Conservation (phyloP, 352 stramenopile genomes). For the Globisporangium splendens region DNA sequence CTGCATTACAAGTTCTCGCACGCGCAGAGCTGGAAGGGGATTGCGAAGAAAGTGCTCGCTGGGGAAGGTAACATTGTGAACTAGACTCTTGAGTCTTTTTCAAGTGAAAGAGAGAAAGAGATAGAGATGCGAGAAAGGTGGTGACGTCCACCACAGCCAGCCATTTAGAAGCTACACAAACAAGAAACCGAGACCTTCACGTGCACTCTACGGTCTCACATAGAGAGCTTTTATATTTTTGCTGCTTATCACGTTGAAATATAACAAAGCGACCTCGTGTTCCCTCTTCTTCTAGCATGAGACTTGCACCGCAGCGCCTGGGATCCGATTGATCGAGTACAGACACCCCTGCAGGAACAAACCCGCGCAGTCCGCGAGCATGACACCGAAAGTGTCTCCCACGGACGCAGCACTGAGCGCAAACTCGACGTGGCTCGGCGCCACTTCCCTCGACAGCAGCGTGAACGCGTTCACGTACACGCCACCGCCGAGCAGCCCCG, state of each 20-base stretch:
- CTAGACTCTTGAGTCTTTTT: too few species aligned
- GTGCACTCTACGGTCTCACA: too few species aligned
- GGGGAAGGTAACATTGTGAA: constrained; percentile 25
- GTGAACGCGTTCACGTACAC: constrained; percentile 93
- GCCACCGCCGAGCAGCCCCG: constrained; percentile 84
- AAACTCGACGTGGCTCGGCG: constrained; percentile 74
- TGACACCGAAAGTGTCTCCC: constrained; percentile 86
- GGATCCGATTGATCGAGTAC: constrained; percentile 79
- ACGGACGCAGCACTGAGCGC: constrained; percentile 87
- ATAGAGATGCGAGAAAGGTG: too few species aligned
- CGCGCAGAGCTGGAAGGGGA: constrained; percentile 70
- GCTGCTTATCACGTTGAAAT: too few species aligned
- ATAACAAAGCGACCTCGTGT: too few species aligned
- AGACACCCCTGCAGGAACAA: constrained; percentile 92
- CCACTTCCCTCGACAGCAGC: constrained; percentile 81
- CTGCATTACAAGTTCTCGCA: constrained; percentile 87
- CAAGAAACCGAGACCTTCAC: too few species aligned
- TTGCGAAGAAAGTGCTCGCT: constrained; percentile 59
- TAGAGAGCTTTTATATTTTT: too few species aligned
- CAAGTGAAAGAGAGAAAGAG: too few species aligned
- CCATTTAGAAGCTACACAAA: too few species aligned
- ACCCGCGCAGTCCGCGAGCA: constrained; percentile 85
- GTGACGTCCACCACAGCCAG: too few species aligned
- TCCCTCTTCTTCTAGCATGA: constrained; percentile 27
- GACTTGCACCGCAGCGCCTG: constrained; percentile 56